Evolutionary conservation across 257 asterid genomes (phyloP), one percentile per base, ranked within the genome.

Genomic region (Salvia hispanica): DNA sequence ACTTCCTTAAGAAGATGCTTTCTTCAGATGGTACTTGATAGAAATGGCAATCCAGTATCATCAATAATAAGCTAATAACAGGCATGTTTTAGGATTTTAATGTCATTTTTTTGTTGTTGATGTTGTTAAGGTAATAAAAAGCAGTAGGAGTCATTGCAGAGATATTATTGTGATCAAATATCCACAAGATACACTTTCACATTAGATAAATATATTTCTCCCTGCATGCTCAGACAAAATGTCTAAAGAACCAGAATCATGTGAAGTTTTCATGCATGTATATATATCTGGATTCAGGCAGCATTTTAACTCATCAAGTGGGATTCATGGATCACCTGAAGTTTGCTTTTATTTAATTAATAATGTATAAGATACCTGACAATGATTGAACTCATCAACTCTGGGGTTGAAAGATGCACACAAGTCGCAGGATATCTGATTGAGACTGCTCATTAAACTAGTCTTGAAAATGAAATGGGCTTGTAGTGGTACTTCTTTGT

Each of bases 391-490:
- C 54, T 78, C 91, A 61, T 93, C 95, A 44, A 72, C 77, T 40
- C 87, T 68, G 60, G 87, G 81, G 75, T 80, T 76, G 77, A 72
- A 72, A 78, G 91, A 81, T 53, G 80, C 66, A 73, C 44, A 62
- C 77, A 93, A 72, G 86, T 88, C 83, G 87, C 99, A 90, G 74
- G 80, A 82, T 73, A 93, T 86, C 85, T 84, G 82, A 82, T 84
- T 80, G 62, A 75, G 69, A 58, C 79, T 67, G 78, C 80, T 70
- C 25, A 79, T 54, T 66, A 90, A 80, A 77, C 81, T 84, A 75
- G 54, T 76, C 78, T 85, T 86, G 83, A 93, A 90, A 78, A 82
- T 50, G 70, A 93, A 85, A 72, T 67, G 84, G 79, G 92, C 95
- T 79, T 85, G 91, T 66, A 84, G 54, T 15, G 79, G 83, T 62